These are phyloP conservation scores for Citrus reticulata DNA, from an alignment of 345 rosid species.

Conservation along the genomic window DNA sequence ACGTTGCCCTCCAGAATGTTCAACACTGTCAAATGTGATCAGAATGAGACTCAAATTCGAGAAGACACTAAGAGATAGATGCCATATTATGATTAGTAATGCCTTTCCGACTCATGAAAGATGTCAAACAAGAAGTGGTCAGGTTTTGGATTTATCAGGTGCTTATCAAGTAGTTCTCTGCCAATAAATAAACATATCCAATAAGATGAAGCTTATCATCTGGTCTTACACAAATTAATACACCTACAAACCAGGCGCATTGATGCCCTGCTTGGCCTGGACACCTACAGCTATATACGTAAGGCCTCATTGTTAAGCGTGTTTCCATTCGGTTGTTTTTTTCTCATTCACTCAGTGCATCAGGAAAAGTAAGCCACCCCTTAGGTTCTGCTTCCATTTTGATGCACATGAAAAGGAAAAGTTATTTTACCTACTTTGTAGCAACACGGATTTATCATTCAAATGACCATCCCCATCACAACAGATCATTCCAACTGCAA, in stretches of 20 bases:
- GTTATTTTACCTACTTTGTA: constrained; percentile 77
- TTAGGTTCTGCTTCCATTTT: background rate
- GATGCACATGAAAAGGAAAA: constrained; percentile 7
- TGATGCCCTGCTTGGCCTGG: background rate
- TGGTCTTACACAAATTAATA: background rate
- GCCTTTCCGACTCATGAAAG: background rate
- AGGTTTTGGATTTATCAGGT: background rate
- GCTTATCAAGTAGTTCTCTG: background rate
- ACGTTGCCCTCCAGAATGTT: constrained; percentile 78
- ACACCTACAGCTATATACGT: background rate
- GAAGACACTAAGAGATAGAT: background rate
- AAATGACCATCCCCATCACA: constrained; percentile 95
- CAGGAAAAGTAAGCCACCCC: background rate
- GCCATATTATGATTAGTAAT: background rate
- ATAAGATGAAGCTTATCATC: constrained; percentile 1
- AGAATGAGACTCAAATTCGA: background rate
- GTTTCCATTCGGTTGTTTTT: background rate
- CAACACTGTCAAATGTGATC: constrained; percentile 44
- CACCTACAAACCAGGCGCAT: background rate
- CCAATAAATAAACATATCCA: background rate
- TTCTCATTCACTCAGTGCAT: too few relatives aligned
- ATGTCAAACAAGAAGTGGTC: background rate
- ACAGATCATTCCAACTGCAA: constrained; percentile 88
- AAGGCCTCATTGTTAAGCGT: background rate
- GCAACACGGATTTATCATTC: constrained; percentile 77